These are phyloP conservation scores for Solanum lignicaule DNA, from an alignment of 257 asterid genomes.

Conservation along the genomic window DNA sequence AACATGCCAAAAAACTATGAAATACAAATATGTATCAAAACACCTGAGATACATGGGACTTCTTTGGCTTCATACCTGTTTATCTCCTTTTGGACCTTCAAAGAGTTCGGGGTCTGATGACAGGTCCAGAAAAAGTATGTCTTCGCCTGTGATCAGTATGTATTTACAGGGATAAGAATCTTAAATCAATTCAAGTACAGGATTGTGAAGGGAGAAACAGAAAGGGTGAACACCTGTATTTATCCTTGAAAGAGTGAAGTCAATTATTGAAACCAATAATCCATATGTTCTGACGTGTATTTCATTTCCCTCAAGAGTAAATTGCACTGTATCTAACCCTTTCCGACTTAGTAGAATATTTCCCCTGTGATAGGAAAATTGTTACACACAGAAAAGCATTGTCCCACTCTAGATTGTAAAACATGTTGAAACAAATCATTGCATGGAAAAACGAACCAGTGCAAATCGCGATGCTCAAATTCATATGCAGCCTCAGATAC, in stretches of 20 bases:
- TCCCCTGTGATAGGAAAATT: constrained; percentile 51
- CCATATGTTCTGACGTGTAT: constrained; percentile 63
- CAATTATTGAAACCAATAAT: constrained; percentile 64
- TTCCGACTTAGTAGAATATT: constrained; percentile 70
- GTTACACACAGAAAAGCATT: not conserved
- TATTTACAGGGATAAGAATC: not conserved
- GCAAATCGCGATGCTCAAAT: constrained; percentile 93
- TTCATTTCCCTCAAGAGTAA: constrained; percentile 62
- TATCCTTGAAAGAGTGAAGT: constrained; percentile 90
- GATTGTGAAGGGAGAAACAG: not conserved
- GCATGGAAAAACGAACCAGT: constrained; percentile 50
- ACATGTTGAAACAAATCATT: not conserved
- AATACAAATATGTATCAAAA: not conserved
- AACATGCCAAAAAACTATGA: not conserved
- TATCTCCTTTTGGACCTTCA: constrained; percentile 83
- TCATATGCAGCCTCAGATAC: constrained; percentile 91
- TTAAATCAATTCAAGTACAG: not conserved
- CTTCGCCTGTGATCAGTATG: constrained; percentile 57
- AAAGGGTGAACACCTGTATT: constrained; percentile 52
- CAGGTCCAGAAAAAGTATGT: constrained; percentile 79
- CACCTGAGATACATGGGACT: not conserved
- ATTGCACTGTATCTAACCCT: constrained; percentile 41
- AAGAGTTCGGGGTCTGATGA: constrained; percentile 83
- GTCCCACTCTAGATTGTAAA: not conserved
- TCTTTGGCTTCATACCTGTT: constrained; percentile 40